phyloP scores from a whole-genome alignment of 768 basidiomycete species.

The Dacryopinax primogenitus region DNA sequence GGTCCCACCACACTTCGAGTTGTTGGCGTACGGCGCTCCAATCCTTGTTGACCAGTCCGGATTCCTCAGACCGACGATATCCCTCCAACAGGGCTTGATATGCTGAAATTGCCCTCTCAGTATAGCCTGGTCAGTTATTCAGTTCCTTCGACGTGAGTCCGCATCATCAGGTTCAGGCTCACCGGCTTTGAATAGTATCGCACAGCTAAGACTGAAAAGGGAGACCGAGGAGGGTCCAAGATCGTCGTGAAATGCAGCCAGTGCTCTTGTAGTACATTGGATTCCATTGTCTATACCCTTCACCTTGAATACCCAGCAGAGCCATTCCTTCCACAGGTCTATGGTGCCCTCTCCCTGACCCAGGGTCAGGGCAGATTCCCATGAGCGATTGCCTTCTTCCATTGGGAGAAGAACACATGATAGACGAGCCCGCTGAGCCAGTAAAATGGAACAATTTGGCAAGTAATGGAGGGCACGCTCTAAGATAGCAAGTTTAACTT shows the following conservation, averaged over 20 bases:
- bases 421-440: not conserved
- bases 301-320: not conserved
- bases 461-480: not conserved
- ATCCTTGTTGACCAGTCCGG: not conserved
- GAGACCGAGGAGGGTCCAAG: not conserved
- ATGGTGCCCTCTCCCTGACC: not conserved
- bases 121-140: not conserved
- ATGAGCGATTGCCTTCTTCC: not conserved
- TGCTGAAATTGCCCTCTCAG: not conserved
- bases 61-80: not conserved
- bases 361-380: not conserved
- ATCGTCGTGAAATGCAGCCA: not conserved
- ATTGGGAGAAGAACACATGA: not conserved
- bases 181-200: not conserved
- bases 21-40: not conserved
- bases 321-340: not conserved
- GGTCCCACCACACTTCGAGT: not conserved
- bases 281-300: not conserved
- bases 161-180: not conserved
- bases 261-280: not conserved
- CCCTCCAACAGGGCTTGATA: not conserved
- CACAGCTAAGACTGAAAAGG: not conserved
- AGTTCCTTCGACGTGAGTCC: not conserved
- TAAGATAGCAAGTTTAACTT: not conserved
- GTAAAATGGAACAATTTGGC: not conserved